phyloP scores from a whole-genome alignment of 345 rosid species.

The Eutrema japonicum region DNA sequence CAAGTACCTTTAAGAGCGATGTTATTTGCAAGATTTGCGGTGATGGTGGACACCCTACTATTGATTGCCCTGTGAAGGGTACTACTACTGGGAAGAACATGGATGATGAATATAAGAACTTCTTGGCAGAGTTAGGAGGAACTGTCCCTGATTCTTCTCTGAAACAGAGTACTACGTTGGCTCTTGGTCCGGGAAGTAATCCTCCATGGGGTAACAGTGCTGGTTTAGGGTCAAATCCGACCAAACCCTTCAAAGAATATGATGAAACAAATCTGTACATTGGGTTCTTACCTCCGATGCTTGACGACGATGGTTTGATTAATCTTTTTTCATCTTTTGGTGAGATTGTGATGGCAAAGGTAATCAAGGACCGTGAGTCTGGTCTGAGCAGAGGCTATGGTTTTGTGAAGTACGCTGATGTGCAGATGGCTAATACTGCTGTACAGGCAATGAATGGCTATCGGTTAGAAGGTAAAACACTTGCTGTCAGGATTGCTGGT shows the following conservation, averaged over 20 bases:
- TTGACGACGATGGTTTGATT: slow-evolving; percentile 86
- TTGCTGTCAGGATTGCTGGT: slow-evolving; percentile 97
- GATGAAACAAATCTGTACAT: slow-evolving; percentile 90
- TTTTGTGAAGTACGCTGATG: slow-evolving; percentile 83
- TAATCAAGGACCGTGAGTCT: slow-evolving; percentile 75
- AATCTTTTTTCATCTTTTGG: slow-evolving; percentile 80
- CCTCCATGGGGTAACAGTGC: slow-evolving; percentile 86
- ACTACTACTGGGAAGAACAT: slow-evolving; percentile 85
- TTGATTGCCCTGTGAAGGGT: slow-evolving; percentile 93
- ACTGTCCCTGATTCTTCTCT: slow-evolving; percentile 81
- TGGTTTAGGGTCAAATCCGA: slow-evolving; percentile 68
- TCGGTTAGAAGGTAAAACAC: slow-evolving; percentile 79
- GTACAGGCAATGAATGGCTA: slow-evolving; percentile 80
- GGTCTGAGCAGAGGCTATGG: slow-evolving; percentile 91
- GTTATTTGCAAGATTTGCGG: slow-evolving; percentile 95
- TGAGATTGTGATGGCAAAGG: slow-evolving; percentile 92
- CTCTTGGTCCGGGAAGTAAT: slow-evolving; percentile 73
- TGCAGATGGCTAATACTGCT: slow-evolving; percentile 85
- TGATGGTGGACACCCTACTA: slow-evolving; percentile 97
- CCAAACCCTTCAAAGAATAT: slow-evolving; percentile 69
- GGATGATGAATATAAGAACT: slow-evolving; percentile 97
- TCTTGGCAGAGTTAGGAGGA: slow-evolving; percentile 88
- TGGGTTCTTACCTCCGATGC: slow-evolving; percentile 82
- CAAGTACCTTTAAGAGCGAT: slow-evolving; percentile 83
- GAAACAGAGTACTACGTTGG: slow-evolving; percentile 63